Percentiles rank a stretch among this genome's conserved stretches.
Evolutionary conservation across 768 basidiomycete species (phyloP).

Genomic region (Russula lepida): DNA sequence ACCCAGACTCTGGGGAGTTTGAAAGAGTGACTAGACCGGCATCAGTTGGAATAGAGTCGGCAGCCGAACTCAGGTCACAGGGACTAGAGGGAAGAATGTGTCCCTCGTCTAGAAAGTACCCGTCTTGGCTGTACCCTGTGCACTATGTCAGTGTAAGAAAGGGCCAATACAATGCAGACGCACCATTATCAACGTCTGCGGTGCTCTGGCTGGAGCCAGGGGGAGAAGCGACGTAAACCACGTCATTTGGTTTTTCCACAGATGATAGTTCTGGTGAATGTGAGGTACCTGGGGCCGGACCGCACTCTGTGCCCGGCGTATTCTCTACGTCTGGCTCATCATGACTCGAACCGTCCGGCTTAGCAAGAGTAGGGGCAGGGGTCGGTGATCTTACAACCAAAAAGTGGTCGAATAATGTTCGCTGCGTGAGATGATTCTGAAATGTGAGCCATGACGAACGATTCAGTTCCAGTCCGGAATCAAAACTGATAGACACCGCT

Average conservation of each 20-base stretch:
- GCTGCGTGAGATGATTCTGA: slow-evolving; percentile 22
- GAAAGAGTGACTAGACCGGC: neutral
- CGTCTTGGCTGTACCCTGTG: slow-evolving; percentile 1
- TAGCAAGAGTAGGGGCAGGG: neutral
- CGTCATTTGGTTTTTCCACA: neutral
- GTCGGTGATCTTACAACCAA: neutral
- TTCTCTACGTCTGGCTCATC: neutral
- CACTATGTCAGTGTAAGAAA: neutral
- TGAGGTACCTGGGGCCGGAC: neutral
- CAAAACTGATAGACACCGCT: neutral
- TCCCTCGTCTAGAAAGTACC: neutral
- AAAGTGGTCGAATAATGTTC: slow-evolving; percentile 23
- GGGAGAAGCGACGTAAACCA: neutral
- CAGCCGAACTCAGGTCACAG: neutral
- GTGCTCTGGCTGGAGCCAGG: neutral
- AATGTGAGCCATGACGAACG: neutral
- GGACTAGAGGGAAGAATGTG: neutral
- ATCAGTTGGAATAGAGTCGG: neutral
- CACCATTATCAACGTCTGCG: slow-evolving; percentile 4
- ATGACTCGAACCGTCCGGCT: neutral
- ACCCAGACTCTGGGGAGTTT: neutral
- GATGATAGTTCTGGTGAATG: neutral
- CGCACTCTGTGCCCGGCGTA: neutral
- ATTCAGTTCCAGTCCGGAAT: neutral
- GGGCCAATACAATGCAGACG: neutral